A percentile compares a stretch with the other conserved stretches of the same genome.
These are phyloP conservation scores for Aspergillus olivimuriae DNA, from an alignment of 495 filamentous ascomycete genomes.

Conservation along the genomic window DNA sequence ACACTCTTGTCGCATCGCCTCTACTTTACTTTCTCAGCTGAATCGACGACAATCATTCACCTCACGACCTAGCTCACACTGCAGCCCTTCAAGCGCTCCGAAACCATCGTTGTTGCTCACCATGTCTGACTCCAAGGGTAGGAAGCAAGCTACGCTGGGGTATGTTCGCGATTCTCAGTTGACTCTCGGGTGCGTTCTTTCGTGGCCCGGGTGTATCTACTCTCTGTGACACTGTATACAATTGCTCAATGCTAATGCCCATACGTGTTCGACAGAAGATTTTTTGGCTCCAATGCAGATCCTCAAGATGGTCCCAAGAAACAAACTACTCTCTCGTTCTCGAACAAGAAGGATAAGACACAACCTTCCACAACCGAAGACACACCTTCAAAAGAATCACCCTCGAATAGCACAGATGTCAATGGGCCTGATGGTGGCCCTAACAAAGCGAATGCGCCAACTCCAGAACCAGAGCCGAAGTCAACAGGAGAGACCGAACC, in stretches of 20 bases:
- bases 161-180: conserved; percentile 78
- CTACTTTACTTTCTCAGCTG: not conserved
- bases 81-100: too few relatives aligned
- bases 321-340: conserved; percentile 70
- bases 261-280: conserved; percentile 23
- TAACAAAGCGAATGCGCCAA: conserved; percentile 22
- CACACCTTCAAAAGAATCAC: conserved; percentile 6
- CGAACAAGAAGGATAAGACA: conserved; percentile 30
- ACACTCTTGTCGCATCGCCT: not conserved
- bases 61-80: too few relatives aligned
- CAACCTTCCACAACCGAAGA: too few relatives aligned
- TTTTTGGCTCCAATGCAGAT: conserved; percentile 37
- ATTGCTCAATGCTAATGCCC: not conserved
- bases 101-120: conserved; percentile 3
- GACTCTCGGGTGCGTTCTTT: conserved; percentile 70
- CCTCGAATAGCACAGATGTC: conserved; percentile 5
- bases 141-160: conserved; percentile 86
- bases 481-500: conserved; percentile 21
- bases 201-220: conserved; percentile 2
- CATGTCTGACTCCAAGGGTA: conserved; percentile 37
- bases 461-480: conserved; percentile 12
- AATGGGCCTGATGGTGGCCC: conserved; percentile 39
- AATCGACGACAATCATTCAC: not conserved
- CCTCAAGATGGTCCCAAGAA: conserved; percentile 46
- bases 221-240: not conserved